phyloP scores from a whole-genome alignment of 495 filamentous ascomycete genomes.

The Hamigera avellanea region DNA sequence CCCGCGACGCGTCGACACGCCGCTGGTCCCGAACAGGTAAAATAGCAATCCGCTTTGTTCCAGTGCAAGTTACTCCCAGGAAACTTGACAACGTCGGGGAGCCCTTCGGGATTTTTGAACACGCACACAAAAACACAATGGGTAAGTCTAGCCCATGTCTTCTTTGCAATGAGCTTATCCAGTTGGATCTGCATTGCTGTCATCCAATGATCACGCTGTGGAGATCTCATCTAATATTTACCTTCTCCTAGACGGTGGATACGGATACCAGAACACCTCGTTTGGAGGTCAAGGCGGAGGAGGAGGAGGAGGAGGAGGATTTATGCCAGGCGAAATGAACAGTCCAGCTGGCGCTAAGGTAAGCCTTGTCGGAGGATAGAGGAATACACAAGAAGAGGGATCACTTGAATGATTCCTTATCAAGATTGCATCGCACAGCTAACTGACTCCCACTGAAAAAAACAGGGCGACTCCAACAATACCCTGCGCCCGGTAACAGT shows the following conservation, averaged over 20 bases:
- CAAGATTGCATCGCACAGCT: background rate
- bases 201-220: no score
- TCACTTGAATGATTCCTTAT: no score
- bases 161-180: no score
- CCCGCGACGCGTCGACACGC: constrained; percentile 27
- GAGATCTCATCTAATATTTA: no score
- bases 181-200: no score
- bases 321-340: constrained; percentile 43
- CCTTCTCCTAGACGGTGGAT: background rate
- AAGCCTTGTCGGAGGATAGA: no score
- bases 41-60: constrained; percentile 9
- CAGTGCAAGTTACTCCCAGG: no score
- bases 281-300: constrained; percentile 47
- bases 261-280: constrained; percentile 28
- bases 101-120: no score
- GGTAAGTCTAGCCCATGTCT: no score
- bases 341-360: constrained; percentile 36
- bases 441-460: background rate
- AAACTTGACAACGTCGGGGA: no score
- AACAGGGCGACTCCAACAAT: constrained; percentile 32
- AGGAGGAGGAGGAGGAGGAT: constrained; percentile 58
- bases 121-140: constrained; percentile 12
- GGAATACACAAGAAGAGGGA: no score
- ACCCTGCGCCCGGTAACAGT: constrained; percentile 87
- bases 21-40: constrained; percentile 19